Evolutionary conservation across 768 basidiomycete species (phyloP).

Genomic region (Naganishia vaughanmartiniae): DNA sequence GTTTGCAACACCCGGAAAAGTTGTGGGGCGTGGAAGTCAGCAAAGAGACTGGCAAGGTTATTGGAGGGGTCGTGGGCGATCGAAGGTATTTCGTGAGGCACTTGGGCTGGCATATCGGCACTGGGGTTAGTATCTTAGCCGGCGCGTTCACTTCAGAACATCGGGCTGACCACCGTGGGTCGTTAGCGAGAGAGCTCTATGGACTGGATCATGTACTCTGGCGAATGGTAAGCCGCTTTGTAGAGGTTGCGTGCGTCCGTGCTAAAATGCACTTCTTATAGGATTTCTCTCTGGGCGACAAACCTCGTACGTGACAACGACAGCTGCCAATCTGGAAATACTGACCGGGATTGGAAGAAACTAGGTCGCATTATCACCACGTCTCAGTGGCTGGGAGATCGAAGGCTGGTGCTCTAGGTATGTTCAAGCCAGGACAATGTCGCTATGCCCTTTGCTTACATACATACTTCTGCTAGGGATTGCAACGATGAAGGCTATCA

Average conservation of each 20-base stretch:
- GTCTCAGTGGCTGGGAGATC: slow-evolving; percentile 19
- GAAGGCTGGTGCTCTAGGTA: slow-evolving; percentile 33
- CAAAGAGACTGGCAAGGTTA: slow-evolving; percentile 5
- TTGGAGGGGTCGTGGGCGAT: slow-evolving; percentile 19
- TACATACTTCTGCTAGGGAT: background rate
- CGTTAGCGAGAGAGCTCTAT: slow-evolving; percentile 13
- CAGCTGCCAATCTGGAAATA: too few species aligned
- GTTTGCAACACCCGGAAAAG: slow-evolving; percentile 21
- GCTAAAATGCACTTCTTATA: background rate
- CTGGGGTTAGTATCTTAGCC: slow-evolving; percentile 23
- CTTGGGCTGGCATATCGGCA: slow-evolving; percentile 20
- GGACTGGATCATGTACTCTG: slow-evolving; percentile 22
- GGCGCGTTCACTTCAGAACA: background rate
- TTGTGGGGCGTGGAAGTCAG: slow-evolving; percentile 24
- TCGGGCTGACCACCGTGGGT: background rate
- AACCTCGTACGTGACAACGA: background rate
- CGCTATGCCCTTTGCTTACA: background rate
- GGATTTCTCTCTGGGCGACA: slow-evolving; percentile 6
- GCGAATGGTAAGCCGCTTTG: slow-evolving; percentile 5
- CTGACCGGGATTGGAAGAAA: background rate
- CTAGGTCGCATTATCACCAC: slow-evolving; percentile 11
- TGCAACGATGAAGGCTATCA: slow-evolving; percentile 14
- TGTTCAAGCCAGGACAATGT: background rate
- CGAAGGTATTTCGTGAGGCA: slow-evolving; percentile 13
- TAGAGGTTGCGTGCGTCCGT: background rate